Conservation (phyloP, 208 protist genomes). For the Kentomonas sorsogonicus region DNA sequence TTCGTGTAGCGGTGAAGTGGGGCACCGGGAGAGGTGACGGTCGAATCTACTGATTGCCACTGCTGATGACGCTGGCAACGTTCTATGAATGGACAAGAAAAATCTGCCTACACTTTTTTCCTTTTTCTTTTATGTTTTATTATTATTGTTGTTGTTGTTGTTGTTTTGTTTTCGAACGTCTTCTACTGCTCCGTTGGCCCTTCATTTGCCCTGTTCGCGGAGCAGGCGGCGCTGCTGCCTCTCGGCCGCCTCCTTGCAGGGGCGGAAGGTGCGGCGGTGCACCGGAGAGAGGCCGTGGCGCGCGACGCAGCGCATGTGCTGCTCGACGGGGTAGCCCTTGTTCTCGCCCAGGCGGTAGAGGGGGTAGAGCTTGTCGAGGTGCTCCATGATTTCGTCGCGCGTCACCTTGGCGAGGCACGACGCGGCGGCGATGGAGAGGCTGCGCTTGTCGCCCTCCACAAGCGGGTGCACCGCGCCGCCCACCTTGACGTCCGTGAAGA, state of each 20-base stretch:
- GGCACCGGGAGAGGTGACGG: no score
- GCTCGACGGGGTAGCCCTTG: constrained; percentile 85
- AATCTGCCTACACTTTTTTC: no score
- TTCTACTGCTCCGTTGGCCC: constrained; percentile 15
- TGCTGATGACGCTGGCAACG: no score
- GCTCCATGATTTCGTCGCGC: constrained; percentile 84
- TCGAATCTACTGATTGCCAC: no score
- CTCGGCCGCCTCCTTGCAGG: constrained; percentile 51
- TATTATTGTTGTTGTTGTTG: constrained; percentile 3
- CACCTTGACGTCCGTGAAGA: constrained; percentile 54
- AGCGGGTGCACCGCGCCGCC: constrained; percentile 75
- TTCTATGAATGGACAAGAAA: no score
- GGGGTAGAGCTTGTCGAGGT: constrained; percentile 68
- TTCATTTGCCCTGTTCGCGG: no score
- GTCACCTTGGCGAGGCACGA: constrained; percentile 87
- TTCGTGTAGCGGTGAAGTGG: no score
- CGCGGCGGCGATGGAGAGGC: constrained; percentile 79
- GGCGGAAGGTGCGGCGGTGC: constrained; percentile 77
- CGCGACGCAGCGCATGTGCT: constrained; percentile 74
- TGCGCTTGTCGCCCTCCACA: constrained; percentile 85
- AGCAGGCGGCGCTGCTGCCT: no score
- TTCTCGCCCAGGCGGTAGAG: constrained; percentile 76
- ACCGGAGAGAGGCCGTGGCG: constrained; percentile 66
- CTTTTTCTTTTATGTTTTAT: neutral
- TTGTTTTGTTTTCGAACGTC: neutral